phyloP scores from a whole-genome alignment of 192 early-diverging fungal species.

The Coemansia sp. region DNA sequence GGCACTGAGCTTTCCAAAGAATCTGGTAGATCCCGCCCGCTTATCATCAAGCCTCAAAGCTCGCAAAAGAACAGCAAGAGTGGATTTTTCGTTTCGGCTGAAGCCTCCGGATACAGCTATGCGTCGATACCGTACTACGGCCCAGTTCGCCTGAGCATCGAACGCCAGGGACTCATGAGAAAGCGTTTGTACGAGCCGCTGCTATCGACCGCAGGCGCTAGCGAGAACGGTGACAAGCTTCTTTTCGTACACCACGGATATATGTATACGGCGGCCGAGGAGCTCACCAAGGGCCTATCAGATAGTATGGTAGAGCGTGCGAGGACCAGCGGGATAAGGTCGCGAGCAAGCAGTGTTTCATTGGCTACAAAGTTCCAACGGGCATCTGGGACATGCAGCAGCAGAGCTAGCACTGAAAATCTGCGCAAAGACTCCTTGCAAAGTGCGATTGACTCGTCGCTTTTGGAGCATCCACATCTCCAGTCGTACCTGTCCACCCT shows the following conservation, averaged over 20 bases:
- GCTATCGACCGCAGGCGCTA: slow-evolving; percentile 12
- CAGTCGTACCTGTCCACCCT: slow-evolving; percentile 35
- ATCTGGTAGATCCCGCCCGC: slow-evolving; percentile 9
- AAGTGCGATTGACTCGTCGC: slow-evolving; percentile 26
- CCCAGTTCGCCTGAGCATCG: slow-evolving; percentile 59
- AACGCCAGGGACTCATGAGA: slow-evolving; percentile 28
- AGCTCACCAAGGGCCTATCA: slow-evolving; percentile 27
- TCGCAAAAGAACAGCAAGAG: slow-evolving; percentile 4
- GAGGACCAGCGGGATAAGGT: slow-evolving; percentile 46
- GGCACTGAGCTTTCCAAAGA: slow-evolving; percentile 35
- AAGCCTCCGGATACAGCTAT: slow-evolving; percentile 22
- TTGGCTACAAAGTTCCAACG: slow-evolving; percentile 42
- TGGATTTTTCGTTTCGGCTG: slow-evolving; percentile 13
- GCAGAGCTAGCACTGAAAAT: slow-evolving; percentile 7
- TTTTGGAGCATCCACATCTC: slow-evolving; percentile 42
- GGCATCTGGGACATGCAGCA: slow-evolving; percentile 12
- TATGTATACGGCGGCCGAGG: slow-evolving; percentile 43
- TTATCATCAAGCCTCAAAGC: slow-evolving; percentile 33
- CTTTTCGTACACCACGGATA: slow-evolving; percentile 47
- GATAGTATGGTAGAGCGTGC: slow-evolving; percentile 43
- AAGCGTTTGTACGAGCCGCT: slow-evolving; percentile 23
- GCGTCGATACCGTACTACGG: slow-evolving; percentile 65
- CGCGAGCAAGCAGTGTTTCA: slow-evolving; percentile 51
- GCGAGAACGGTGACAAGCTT: slow-evolving; percentile 27
- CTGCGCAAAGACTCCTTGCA: slow-evolving; percentile 4